Evolutionary conservation across 805 yeast genomes (phyloP).

Genomic region (Ogataea methanolica): DNA sequence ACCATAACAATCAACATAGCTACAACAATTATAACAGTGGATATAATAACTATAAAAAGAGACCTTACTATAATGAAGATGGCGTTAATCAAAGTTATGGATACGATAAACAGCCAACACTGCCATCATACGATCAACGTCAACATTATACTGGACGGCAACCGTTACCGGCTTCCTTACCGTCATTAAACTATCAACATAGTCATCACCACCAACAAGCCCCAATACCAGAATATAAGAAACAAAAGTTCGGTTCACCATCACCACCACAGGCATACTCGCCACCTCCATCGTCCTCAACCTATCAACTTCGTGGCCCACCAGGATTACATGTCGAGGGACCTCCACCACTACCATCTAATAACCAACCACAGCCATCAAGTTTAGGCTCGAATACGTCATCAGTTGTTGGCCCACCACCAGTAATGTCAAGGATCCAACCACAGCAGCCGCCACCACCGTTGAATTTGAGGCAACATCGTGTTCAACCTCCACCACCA

Average conservation of each 20-base stretch:
- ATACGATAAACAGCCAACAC: neutral
- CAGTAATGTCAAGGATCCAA: neutral
- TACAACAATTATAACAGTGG: neutral
- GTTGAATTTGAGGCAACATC: neutral
- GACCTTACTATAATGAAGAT: neutral
- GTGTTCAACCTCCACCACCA: conserved; percentile 1
- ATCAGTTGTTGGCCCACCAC: neutral
- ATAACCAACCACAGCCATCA: conserved; percentile 8
- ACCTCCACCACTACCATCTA: neutral
- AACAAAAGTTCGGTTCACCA: conserved; percentile 1
- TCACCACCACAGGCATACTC: conserved; percentile 4
- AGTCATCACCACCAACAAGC: neutral
- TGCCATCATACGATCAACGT: neutral
- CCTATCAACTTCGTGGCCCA: conserved; percentile 5
- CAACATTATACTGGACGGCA: too few species aligned
- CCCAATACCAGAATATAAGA: neutral
- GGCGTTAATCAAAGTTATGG: neutral
- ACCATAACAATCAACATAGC: neutral
- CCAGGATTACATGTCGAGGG: conserved; percentile 1
- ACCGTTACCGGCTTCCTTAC: too few species aligned
- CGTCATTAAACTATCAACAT: neutral
- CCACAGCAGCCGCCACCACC: conserved; percentile 11
- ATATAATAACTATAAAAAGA: conserved; percentile 3
- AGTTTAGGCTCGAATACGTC: neutral
- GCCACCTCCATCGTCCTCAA: neutral